These are phyloP conservation scores for Tricholoma furcatifolium DNA, from an alignment of 768 basidiomycete genomes.

Conservation along the genomic window DNA sequence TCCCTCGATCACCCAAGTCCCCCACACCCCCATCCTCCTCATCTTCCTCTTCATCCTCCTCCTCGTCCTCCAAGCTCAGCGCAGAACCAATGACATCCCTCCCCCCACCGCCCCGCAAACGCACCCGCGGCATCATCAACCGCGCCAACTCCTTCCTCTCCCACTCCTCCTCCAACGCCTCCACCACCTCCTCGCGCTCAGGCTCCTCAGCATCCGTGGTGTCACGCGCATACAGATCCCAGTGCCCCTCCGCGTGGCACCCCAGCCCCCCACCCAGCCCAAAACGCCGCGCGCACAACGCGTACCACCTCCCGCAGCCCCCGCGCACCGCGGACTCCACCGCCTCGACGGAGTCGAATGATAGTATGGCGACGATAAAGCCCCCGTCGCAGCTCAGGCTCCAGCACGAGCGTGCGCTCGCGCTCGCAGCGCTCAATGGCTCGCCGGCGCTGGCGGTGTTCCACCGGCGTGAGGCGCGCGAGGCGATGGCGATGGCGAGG, in stretches of 20 bases:
- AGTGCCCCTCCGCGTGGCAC: constrained; percentile 12
- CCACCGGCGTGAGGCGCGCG: not conserved
- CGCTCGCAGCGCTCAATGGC: constrained; percentile 3
- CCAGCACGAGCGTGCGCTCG: not conserved
- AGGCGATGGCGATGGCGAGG: too few relatives aligned
- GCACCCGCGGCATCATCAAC: not conserved
- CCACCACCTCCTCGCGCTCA: not conserved
- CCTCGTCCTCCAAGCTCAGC: not conserved
- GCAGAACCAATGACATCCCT: not conserved
- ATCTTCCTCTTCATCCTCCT: not conserved
- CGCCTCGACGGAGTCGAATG: constrained; percentile 1
- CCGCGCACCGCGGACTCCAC: constrained; percentile 12
- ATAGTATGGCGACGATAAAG: constrained; percentile 5
- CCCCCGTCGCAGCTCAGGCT: not conserved
- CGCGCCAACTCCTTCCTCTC: not conserved
- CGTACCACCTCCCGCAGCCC: not conserved
- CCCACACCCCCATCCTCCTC: not conserved
- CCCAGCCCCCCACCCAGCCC: not conserved
- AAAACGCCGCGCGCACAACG: not conserved
- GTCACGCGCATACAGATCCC: not conserved
- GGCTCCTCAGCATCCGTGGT: too few relatives aligned
- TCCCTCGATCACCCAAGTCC: not conserved
- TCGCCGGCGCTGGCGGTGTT: not conserved
- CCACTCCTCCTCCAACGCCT: not conserved
- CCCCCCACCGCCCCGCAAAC: not conserved